Percentiles rank a stretch among this genome's conserved stretches.
phyloP scores from a whole-genome alignment of 2,329 filamentous ascomycete species.

The Xylariaceae sp. region DNA sequence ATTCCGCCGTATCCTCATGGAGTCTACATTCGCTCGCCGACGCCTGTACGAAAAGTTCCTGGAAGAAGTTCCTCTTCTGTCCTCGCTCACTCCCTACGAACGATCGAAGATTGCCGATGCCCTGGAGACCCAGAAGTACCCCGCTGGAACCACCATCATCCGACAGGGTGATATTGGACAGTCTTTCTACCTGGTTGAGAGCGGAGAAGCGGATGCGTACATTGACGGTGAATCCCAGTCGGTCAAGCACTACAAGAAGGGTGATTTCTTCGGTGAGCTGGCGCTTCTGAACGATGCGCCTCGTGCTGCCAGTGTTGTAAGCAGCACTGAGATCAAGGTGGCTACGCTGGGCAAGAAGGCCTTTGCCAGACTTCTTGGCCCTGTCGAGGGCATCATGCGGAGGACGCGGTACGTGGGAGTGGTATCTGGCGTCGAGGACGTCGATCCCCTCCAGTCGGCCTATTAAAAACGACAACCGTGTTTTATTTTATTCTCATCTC shows the following conservation, averaged over 20 bases:
- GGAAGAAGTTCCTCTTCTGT: constrained; percentile 83
- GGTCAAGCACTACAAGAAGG: constrained; percentile 79
- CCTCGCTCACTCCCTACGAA: constrained; percentile 82
- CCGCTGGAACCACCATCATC: constrained; percentile 77
- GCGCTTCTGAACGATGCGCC: constrained; percentile 91
- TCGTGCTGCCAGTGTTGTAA: constrained; percentile 81
- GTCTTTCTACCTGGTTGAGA: constrained; percentile 86
- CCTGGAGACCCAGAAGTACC: constrained; percentile 82
- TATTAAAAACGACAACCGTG: constrained; percentile 16
- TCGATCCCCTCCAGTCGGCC: constrained; percentile 56
- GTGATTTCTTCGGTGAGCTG: constrained; percentile 95
- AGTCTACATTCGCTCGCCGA: constrained; percentile 90
- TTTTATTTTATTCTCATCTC: constrained; percentile 9
- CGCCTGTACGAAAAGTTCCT: constrained; percentile 97
- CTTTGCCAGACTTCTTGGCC: constrained; percentile 87
- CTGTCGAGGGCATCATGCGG: constrained; percentile 91
- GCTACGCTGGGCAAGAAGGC: constrained; percentile 88
- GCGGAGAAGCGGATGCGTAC: constrained; percentile 79
- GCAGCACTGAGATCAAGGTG: constrained; percentile 83
- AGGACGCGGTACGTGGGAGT: constrained; percentile 61
- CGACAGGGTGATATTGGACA: constrained; percentile 85
- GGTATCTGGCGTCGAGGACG: constrained; percentile 58
- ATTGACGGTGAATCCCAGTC: constrained; percentile 66
- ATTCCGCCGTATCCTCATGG: constrained; percentile 97
- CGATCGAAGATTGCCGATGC: constrained; percentile 97